phyloP scores from a whole-genome alignment of 2,329 filamentous ascomycete genomes.

The Phyllosticta citriasiana region DNA sequence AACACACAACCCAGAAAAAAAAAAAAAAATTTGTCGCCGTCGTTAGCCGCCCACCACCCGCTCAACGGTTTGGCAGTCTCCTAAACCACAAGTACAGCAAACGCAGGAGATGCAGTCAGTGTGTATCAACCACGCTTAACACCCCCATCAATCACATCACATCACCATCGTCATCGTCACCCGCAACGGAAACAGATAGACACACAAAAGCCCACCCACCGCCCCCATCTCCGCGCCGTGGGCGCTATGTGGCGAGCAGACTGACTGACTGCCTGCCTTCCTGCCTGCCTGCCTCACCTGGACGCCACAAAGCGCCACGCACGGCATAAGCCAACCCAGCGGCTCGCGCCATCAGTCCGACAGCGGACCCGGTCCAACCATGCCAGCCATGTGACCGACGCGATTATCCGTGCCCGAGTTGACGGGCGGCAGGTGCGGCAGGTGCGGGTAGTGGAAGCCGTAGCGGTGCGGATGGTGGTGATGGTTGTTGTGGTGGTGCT shows the following conservation, averaged over 20 bases:
- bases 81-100: not conserved
- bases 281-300: too few relatives aligned
- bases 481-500: not conserved
- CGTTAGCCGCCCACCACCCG: too few relatives aligned
- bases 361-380: not conserved
- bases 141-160: too few relatives aligned
- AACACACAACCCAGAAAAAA: not conserved
- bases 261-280: too few relatives aligned
- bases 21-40: too few relatives aligned
- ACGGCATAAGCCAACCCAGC: too few relatives aligned
- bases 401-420: not conserved
- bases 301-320: too few relatives aligned
- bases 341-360: not conserved
- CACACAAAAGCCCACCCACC: not conserved
- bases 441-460: not conserved
- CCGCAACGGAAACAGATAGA: not conserved
- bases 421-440: not conserved
- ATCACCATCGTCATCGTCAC: not conserved
- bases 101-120: too few relatives aligned
- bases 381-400: not conserved
- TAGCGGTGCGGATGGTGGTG: not conserved
- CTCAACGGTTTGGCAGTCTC: not conserved
- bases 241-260: too few relatives aligned
- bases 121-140: too few relatives aligned
- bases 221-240: too few relatives aligned